These are phyloP conservation scores for Drechslera avenae DNA, from an alignment of 2,329 filamentous ascomycete species.

Conservation along the genomic window DNA sequence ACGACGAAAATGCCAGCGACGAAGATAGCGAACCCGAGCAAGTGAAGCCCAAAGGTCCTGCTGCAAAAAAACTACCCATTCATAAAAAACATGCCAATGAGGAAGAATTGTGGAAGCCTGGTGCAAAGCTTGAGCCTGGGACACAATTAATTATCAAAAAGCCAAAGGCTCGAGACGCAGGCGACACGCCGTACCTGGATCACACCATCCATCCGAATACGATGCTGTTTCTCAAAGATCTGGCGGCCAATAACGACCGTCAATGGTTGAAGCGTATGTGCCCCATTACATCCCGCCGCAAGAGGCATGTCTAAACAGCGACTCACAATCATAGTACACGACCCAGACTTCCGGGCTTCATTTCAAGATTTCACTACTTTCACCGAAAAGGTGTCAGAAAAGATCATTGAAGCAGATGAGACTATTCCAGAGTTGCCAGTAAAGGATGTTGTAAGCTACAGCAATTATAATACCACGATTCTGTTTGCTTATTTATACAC, in stretches of 20 bases:
- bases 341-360: constrained; percentile 76
- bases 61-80: constrained; percentile 24
- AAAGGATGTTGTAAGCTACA: constrained; percentile 71
- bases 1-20: constrained; percentile 39
- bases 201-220: constrained; percentile 68
- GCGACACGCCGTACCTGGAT: constrained; percentile 62
- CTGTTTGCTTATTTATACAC: constrained; percentile 23
- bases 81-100: constrained; percentile 42
- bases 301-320: background rate
- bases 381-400: constrained; percentile 72
- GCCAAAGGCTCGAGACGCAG: constrained; percentile 65
- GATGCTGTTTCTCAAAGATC: constrained; percentile 63
- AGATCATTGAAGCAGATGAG: constrained; percentile 72
- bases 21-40: constrained; percentile 38
- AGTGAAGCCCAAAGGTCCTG: constrained; percentile 23
- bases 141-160: constrained; percentile 67
- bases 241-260: constrained; percentile 65
- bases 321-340: constrained; percentile 64
- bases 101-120: constrained; percentile 62
- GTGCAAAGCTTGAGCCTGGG: constrained; percentile 63
- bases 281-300: background rate
- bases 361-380: constrained; percentile 83
- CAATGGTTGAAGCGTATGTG: constrained; percentile 66
- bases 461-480: background rate
- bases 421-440: constrained; percentile 85